Conservation (phyloP, 2,329 filamentous ascomycete species). For the Ophidiomyces ophidiicola region DNA sequence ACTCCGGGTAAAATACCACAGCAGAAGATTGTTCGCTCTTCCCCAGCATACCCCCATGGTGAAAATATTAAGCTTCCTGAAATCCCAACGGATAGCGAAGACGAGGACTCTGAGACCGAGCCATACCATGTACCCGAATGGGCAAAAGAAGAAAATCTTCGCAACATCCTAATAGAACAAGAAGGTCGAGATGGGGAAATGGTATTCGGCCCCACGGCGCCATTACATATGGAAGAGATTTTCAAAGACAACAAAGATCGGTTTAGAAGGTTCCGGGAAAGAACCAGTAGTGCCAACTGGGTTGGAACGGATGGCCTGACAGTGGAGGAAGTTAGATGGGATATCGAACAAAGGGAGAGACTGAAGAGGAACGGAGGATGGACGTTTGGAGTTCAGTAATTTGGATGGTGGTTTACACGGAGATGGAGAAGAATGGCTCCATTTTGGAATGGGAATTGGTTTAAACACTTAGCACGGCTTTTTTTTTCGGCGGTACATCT, state of each 20-base stretch:
- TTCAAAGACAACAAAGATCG: slow-evolving; percentile 81
- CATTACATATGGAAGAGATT: slow-evolving; percentile 90
- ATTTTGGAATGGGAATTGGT: too few species aligned
- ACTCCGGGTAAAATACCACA: slow-evolving; percentile 48
- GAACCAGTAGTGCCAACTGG: slow-evolving; percentile 95
- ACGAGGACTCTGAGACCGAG: slow-evolving; percentile 57
- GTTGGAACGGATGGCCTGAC: slow-evolving; percentile 68
- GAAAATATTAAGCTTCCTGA: slow-evolving; percentile 88
- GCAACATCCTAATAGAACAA: slow-evolving; percentile 62
- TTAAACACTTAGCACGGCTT: too few species aligned
- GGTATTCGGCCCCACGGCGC: slow-evolving; percentile 79
- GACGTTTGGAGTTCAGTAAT: slow-evolving; percentile 43
- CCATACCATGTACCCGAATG: slow-evolving; percentile 61
- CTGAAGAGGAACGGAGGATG: slow-evolving; percentile 75
- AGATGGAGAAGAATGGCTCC: too few species aligned
- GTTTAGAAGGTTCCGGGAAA: slow-evolving; percentile 74
- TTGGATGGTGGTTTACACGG: background rate
- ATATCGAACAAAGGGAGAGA: slow-evolving; percentile 65
- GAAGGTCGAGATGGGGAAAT: slow-evolving; percentile 64
- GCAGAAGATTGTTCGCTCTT: slow-evolving; percentile 43
- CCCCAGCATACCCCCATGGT: slow-evolving; percentile 75
- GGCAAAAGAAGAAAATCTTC: slow-evolving; percentile 78
- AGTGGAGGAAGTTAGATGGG: slow-evolving; percentile 71
- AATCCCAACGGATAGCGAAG: slow-evolving; percentile 88
- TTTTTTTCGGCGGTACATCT: too few species aligned